Base-by-base conservation (phyloP, 2,329 filamentous ascomycete genomes). In the Fusarium cyanostomum region DNA sequence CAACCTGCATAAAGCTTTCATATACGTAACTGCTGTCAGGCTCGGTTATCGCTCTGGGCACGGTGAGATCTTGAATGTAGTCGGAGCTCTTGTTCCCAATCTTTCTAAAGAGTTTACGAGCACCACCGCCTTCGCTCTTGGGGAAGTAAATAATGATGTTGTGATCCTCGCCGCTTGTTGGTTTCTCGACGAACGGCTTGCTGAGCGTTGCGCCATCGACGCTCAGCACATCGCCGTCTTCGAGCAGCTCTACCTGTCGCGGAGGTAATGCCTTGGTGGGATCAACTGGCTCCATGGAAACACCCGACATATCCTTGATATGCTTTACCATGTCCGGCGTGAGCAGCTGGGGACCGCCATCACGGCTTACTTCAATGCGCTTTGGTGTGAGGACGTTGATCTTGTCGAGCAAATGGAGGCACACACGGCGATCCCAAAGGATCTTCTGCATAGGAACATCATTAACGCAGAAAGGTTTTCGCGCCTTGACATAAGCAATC, bases 11-110 rank as follows among this genome's bases (percentile, higher is more conserved):
- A 71, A 99, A 99, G 75, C 96, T 93, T 76, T 99, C 95, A 76
- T 98, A 99, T 62, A 99, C 87, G 80, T 94, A 99, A 75, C 94
- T 98, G 71, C 90, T 88, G 16, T 84, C 84, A 1, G 88, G 86
- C 67, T 98, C 92, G 1, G 90, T 90, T 60, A 98, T 90, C 48
- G 89, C 92, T 33, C 94, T 84, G 10, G 95, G 95, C 15, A 91
- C 78, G 13, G 80, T 86, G 58, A 99, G 84, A 10, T 89, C 88
- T 13, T 90, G 85, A 58, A 97, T 90, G 72, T 90, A 96, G 75
- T 99, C 96, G 1, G 94, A 98, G 76, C 94, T 98, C 80, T 99
- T 99, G 83, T 99, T 99, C 71, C 96, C 96, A 71, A 99, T 92
- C 77, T 99, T 99, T 56, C 95, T 86, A 79, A 99, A 99, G 4